Evolutionary conservation across 768 basidiomycete species (phyloP).

Genomic region (Lactarius sp.): DNA sequence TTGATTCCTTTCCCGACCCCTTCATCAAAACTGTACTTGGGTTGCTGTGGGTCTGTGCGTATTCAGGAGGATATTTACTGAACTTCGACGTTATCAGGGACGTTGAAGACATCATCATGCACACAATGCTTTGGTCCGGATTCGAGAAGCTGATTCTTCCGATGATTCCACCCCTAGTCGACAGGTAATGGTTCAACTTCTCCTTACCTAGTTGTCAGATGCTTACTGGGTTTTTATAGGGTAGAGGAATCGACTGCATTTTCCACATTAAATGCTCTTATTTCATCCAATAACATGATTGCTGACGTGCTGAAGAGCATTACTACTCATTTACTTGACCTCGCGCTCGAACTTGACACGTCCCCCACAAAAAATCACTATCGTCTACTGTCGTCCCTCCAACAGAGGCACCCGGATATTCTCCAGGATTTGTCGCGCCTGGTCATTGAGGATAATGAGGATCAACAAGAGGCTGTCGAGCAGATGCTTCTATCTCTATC

Average conservation of each 20-base stretch:
- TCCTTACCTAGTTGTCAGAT: not conserved
- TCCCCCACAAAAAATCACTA: slow-evolving; percentile 11
- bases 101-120: slow-evolving; percentile 45
- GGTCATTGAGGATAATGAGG: slow-evolving; percentile 32
- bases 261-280: slow-evolving; percentile 1
- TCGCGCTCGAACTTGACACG: slow-evolving; percentile 13
- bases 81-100: slow-evolving; percentile 33
- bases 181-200: slow-evolving; percentile 29
- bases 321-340: slow-evolving; percentile 20
- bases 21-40: slow-evolving; percentile 15
- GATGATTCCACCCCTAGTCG: slow-evolving; percentile 40
- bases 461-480: slow-evolving; percentile 41
- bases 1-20: slow-evolving; percentile 38
- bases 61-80: not conserved
- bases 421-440: slow-evolving; percentile 42
- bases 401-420: slow-evolving; percentile 58
- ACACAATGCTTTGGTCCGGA: slow-evolving; percentile 44
- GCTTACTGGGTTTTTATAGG: slow-evolving; percentile 1
- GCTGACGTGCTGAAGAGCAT: slow-evolving; percentile 8
- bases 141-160: slow-evolving; percentile 55
- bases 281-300: slow-evolving; percentile 1
- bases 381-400: slow-evolving; percentile 48
- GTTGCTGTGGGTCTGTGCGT: slow-evolving; percentile 1
- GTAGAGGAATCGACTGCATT: slow-evolving; percentile 9
- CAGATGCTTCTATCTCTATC: slow-evolving; percentile 57